Evolutionary conservation across 805 yeast genomes (phyloP), one percentile per base, ranked within the genome.

Genomic region (Metschnikowia baotianmanensis): DNA sequence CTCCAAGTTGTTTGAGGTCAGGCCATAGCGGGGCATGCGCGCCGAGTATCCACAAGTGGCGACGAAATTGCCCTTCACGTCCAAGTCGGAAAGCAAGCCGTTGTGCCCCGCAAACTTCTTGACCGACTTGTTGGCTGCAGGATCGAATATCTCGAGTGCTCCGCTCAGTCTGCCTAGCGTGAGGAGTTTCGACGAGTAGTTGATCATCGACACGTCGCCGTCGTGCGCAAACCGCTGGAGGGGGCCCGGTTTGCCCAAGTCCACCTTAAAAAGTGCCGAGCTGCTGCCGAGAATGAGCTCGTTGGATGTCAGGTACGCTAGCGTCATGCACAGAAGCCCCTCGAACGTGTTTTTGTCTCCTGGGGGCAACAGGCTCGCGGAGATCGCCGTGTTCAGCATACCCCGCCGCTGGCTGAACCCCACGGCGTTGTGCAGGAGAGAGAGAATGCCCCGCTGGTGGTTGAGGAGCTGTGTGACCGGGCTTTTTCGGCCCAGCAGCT

Each of bases 41-140:
- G 79, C 64, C 0, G 90, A 78, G 48, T 80, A 82, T 0, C 97
- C 97, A 42, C 95, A 87, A 0, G 96, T 83, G 13, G 87, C 80
- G 31, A 86, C 67, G 23, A 78, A 78, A 43, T 76, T 74, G 16
- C 84, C 90, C 50, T 75, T 73, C 16, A 82, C 72, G 50, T 80
- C 86, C 57, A 86, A 67, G 38, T 80, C 81, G 0, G 87, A 74
- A 15, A 86, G 62, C 1, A 79, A 66, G 2, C 82, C 78, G 21
- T 79, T 74, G 57, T 81, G 87, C 9, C 82, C 79, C 9, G 67
- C 61, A 50, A 83, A 82, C 0, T 77, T 62, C 46, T 76, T 75
- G 6, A 82, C 63, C 2, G 78, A 56, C 26, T 57, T 51, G 42
- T 69, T 65, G 0, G 78, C 56, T 18, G 59, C 63, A 2, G 84